Conservation (phyloP, 805 yeast genomes). For the Jamesozyma gamospora region DNA sequence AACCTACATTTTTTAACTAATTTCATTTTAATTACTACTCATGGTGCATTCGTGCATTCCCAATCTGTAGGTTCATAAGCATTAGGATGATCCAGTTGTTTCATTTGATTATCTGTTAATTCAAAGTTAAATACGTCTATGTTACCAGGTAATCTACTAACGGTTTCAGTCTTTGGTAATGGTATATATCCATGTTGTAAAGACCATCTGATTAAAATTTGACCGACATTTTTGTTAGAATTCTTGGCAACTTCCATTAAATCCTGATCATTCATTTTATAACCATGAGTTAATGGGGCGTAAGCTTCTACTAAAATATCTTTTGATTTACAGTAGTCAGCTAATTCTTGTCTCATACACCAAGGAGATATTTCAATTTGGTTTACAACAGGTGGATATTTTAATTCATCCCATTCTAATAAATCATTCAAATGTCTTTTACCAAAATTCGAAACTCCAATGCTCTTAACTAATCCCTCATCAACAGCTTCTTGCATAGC, state of each 20-base stretch:
- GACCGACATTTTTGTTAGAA: constrained; percentile 44
- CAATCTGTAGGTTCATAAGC: constrained; percentile 68
- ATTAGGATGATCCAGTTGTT: constrained; percentile 37
- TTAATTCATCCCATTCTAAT: constrained; percentile 44
- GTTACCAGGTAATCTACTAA: constrained; percentile 44
- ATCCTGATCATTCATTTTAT: constrained; percentile 44
- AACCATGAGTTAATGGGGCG: constrained; percentile 67
- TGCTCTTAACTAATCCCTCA: constrained; percentile 46
- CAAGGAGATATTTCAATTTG: constrained; percentile 83
- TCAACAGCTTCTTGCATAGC: constrained; percentile 68
- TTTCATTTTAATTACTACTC: constrained; percentile 3
- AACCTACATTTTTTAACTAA: too few relatives aligned
- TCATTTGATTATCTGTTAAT: constrained; percentile 34
- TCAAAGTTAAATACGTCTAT: constrained; percentile 44
- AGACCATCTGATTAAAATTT: constrained; percentile 65
- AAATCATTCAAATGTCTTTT: constrained; percentile 49
- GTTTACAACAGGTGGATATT: constrained; percentile 57
- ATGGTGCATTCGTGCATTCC: constrained; percentile 60
- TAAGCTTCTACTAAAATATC: constrained; percentile 62
- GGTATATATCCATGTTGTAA: constrained; percentile 62
- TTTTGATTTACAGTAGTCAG: constrained; percentile 46
- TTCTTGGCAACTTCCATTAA: constrained; percentile 41
- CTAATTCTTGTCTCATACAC: constrained; percentile 58
- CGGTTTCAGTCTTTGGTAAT: constrained; percentile 53
- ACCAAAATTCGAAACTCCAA: constrained; percentile 77